Evolutionary conservation across 768 basidiomycete species (phyloP), one percentile per base, ranked within the genome.

Genomic region (Suillus occidentalis): DNA sequence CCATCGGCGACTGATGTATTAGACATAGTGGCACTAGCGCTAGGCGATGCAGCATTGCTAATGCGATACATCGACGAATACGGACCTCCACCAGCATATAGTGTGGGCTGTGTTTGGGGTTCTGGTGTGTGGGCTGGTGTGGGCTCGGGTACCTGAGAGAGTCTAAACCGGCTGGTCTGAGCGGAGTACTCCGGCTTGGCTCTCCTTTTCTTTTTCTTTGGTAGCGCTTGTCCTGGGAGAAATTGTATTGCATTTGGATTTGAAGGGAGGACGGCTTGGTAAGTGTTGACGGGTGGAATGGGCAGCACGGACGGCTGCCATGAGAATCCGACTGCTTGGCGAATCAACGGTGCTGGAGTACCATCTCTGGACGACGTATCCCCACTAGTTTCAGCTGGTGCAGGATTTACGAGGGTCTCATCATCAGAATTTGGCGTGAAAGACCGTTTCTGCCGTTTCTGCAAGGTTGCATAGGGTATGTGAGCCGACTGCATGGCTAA

Each of bases 321-420:
- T 55, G 79, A 73, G 69, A 88, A 89, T 25, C 78, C 88, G 45
- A 89, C 75, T n/a, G 85, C 79, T 71, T 87, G 83, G 57, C 88
- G 82, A 67, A 89, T 81, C 36, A 89, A 71, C 43, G 88, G 88
- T 7, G 78, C 77, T 43, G 79, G 76, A 25, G 77, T 66, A 16
- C 60, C 70, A 65, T 72, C 73, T 52, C 82, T 83, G 49, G 83
- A 83, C 65, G 85, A 82, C 13, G 83, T 80, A 65, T 84, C 82
- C 22, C 53, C 34, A 59, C 71, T 68, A 67, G 82, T 81, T 60
- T 81, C 76, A 47, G 74, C 78, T 31, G 77, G 71, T 10, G 77
- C 74, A 63, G 80, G 79, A 40, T 81, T 68, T 59, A 75, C 79
- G 42, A 76, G 67, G 65, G 81, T 76, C 14, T 70, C 85, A 68